Percentiles rank a stretch among this genome's conserved stretches.
These are phyloP conservation scores for Takakia lepidozioides DNA, from an alignment of 225 moss, liverwort and hornwort species.

Conservation along the genomic window DNA sequence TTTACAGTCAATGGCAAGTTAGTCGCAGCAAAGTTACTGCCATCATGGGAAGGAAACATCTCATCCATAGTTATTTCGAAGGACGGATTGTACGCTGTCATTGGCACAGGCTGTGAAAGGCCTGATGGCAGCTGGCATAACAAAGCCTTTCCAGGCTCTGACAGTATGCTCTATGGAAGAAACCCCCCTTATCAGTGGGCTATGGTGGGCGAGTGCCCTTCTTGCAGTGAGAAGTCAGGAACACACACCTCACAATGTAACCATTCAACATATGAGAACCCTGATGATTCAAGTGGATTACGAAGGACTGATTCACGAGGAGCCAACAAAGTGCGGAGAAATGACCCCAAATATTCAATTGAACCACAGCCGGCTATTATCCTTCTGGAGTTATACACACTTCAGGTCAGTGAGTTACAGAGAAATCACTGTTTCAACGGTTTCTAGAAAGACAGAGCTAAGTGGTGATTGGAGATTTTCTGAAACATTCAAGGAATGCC, in stretches of 20 bases:
- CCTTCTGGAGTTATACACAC: slow-evolving; percentile 76
- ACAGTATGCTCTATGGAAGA: slow-evolving; percentile 25
- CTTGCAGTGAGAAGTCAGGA: slow-evolving; percentile 30
- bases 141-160: slow-evolving; percentile 18
- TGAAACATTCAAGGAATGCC: too few relatives aligned
- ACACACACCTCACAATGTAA: slow-evolving; percentile 26
- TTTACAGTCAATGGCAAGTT: slow-evolving; percentile 82
- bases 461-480: too few relatives aligned
- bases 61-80: slow-evolving; percentile 73
- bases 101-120: slow-evolving; percentile 66
- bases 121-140: slow-evolving; percentile 40
- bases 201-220: slow-evolving; percentile 28
- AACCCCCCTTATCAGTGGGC: slow-evolving; percentile 42
- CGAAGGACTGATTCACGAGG: slow-evolving; percentile 28
- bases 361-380: slow-evolving; percentile 79
- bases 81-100: slow-evolving; percentile 72
- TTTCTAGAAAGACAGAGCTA: too few relatives aligned
- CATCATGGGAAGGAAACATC: slow-evolving; percentile 73
- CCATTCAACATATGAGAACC: slow-evolving; percentile 5
- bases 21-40: slow-evolving; percentile 66
- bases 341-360: too few relatives aligned
- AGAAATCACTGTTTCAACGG: too few relatives aligned
- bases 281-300: slow-evolving; percentile 37
- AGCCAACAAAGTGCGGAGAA: slow-evolving; percentile 16
- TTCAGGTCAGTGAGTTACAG: slow-evolving; percentile 72